Conservation (phyloP, 2,329 filamentous ascomycete genomes). For the Immersiporthe knoxdaviesiana region DNA sequence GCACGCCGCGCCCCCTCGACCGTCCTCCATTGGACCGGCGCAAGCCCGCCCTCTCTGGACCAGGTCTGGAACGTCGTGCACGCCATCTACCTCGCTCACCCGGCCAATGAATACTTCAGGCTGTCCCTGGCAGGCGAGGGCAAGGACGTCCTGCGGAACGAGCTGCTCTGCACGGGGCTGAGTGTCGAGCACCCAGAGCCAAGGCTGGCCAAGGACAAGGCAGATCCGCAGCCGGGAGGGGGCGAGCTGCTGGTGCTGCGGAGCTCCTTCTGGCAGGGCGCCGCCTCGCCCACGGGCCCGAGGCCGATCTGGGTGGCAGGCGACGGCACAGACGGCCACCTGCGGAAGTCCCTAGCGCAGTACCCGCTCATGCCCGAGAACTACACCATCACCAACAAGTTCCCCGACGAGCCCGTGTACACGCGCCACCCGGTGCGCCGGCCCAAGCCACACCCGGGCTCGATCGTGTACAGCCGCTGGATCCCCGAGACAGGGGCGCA, state of each 20-base stretch:
- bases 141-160: constrained; percentile 39
- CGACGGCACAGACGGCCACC: constrained; percentile 41
- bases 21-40: constrained; percentile 44
- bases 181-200: constrained; percentile 40
- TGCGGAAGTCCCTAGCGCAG: constrained; percentile 32
- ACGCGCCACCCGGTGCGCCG: constrained; percentile 65
- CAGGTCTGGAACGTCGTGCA: constrained; percentile 53
- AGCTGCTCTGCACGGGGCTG: constrained; percentile 22
- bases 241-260: constrained; percentile 53
- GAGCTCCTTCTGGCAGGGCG: constrained; percentile 37
- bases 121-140: constrained; percentile 44
- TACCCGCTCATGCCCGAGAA: constrained; percentile 47
- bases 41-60: constrained; percentile 43
- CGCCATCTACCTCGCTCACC: constrained; percentile 47
- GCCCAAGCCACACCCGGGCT: constrained; percentile 68
- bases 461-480: constrained; percentile 73
- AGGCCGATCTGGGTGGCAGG: constrained; percentile 44
- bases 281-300: constrained; percentile 39
- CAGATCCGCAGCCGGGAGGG: not conserved
- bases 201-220: constrained; percentile 36
- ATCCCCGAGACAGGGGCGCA: constrained; percentile 73
- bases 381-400: constrained; percentile 51
- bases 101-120: constrained; percentile 48
- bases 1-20: constrained; percentile 47
- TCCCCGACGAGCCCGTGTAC: constrained; percentile 47